Evolutionary conservation across 176 grass and related monocot genomes (phyloP).

Genomic region (Hordeum marinum): DNA sequence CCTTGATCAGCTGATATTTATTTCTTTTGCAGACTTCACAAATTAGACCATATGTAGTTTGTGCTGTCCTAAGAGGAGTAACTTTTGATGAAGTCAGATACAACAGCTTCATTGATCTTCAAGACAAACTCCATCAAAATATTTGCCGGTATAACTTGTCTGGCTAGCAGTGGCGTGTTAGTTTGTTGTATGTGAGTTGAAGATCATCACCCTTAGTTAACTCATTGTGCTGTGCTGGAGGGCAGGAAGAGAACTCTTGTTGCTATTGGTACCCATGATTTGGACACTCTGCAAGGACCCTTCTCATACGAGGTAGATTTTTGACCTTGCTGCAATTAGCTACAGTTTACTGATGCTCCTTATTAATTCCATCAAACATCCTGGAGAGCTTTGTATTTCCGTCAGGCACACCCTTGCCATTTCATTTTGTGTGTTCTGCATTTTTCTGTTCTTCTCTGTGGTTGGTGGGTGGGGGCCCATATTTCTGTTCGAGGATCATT

Average conservation of each 20-base stretch:
- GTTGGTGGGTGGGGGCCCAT: background rate
- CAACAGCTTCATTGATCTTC: constrained; percentile 98
- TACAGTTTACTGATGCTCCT: background rate
- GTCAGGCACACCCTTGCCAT: background rate
- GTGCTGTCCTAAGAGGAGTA: constrained; percentile 83
- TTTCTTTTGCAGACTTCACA: constrained; percentile 58
- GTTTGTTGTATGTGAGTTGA: constrained; percentile 21
- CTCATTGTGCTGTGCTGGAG: constrained; percentile 4
- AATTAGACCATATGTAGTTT: constrained; percentile 87
- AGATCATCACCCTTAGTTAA: constrained; percentile 15
- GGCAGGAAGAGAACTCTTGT: constrained; percentile 88
- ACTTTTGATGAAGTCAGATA: constrained; percentile 89
- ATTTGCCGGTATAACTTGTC: constrained; percentile 74
- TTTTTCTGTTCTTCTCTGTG: background rate
- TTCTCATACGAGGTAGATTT: constrained; percentile 92
- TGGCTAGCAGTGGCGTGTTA: background rate
- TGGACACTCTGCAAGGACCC: constrained; percentile 73
- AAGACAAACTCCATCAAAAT: constrained; percentile 99
- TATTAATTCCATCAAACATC: background rate
- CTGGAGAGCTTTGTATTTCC: background rate
- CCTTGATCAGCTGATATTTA: constrained; percentile 2
- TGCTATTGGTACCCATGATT: constrained; percentile 97
- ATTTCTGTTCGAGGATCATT: background rate
- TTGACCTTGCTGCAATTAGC: background rate
- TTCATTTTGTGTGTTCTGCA: background rate